Conservation (phyloP, 805 yeast species). For the Candida endomychidarum region DNA sequence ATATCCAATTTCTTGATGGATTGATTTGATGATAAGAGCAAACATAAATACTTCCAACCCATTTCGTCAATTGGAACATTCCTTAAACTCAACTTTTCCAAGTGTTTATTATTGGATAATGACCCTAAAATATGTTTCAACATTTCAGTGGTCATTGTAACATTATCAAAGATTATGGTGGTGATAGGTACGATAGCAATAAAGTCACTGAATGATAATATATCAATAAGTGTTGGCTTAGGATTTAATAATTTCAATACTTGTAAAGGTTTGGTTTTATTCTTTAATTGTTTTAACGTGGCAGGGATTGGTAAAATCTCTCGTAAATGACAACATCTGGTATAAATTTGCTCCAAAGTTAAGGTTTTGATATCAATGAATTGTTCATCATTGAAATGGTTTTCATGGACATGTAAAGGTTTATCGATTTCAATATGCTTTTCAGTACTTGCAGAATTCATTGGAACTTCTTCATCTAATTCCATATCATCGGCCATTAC, state of each 20-base stretch:
- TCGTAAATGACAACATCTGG: constrained; percentile 89
- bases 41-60: constrained; percentile 54
- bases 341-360: constrained; percentile 53
- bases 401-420: constrained; percentile 64
- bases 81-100: constrained; percentile 54
- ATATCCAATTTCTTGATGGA: constrained; percentile 52
- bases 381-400: constrained; percentile 41
- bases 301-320: constrained; percentile 93
- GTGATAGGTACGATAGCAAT: constrained; percentile 55
- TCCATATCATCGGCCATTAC: constrained; percentile 15
- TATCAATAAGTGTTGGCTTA: constrained; percentile 57
- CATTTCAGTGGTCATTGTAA: constrained; percentile 55
- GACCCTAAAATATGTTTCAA: constrained; percentile 48
- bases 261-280: constrained; percentile 50
- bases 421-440: constrained; percentile 58
- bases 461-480: constrained; percentile 17
- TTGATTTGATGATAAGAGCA: constrained; percentile 43
- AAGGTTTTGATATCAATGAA: constrained; percentile 21
- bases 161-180: constrained; percentile 58
- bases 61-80: constrained; percentile 53
- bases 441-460: not conserved
- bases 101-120: constrained; percentile 39
- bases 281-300: constrained; percentile 57
- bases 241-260: constrained; percentile 58
- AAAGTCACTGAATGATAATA: constrained; percentile 57